Percentiles rank a stretch among this genome's conserved stretches.
Evolutionary conservation across 257 asterid genomes (phyloP).

Genomic region (Nicotiana obtusifolia): DNA sequence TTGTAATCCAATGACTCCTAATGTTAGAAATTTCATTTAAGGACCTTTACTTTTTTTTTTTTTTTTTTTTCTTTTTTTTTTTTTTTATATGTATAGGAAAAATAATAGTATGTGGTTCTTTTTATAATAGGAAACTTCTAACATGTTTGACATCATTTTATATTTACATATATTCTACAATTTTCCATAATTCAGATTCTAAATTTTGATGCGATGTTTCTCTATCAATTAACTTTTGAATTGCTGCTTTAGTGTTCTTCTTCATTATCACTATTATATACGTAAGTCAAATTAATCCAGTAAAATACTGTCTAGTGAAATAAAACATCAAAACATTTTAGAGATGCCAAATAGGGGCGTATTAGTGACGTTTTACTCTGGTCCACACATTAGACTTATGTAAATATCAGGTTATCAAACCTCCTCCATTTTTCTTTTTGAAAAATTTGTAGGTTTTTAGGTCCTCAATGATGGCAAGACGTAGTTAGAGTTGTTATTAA

Average conservation of each 20-base stretch:
- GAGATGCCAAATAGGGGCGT: background rate
- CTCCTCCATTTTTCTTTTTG: background rate
- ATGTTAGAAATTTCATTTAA: background rate
- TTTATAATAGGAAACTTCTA: background rate
- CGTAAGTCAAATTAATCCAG: background rate
- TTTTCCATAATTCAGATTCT: background rate
- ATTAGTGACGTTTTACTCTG: background rate
- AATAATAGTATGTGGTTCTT: background rate
- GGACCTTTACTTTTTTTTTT: background rate
- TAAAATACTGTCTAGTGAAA: background rate
- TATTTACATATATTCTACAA: background rate
- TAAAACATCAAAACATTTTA: background rate
- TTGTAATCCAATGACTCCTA: background rate
- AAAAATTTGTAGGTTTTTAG: background rate
- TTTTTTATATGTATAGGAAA: background rate
- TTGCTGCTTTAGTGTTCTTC: background rate
- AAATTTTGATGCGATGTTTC: background rate
- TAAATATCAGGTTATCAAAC: background rate
- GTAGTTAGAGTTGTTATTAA: background rate
- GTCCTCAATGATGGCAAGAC: background rate
- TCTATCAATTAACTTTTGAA: background rate
- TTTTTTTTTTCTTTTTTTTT: background rate
- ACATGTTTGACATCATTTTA: background rate
- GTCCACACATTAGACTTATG: background rate
- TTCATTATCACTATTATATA: background rate